Conservation (phyloP, 805 yeast species). For the Ascoidea asiatica region DNA sequence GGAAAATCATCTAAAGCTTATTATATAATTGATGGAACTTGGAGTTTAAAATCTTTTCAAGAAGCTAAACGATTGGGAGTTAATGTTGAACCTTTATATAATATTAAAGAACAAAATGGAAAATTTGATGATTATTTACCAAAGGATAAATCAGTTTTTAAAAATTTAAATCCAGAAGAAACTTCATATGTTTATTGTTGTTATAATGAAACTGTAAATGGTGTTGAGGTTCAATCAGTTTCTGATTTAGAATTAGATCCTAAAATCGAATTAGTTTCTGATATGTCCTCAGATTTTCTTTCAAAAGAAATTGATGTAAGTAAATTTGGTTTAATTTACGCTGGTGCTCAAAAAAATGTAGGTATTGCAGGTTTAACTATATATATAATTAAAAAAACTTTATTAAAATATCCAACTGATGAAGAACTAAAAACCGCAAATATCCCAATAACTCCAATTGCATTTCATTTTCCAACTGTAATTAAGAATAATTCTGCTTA, state of each 20-base stretch:
- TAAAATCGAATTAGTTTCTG: slow-evolving; percentile 77
- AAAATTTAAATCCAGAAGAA: slow-evolving; percentile 35
- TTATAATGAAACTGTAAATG: slow-evolving; percentile 96
- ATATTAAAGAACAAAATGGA: slow-evolving; percentile 42
- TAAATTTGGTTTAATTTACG: slow-evolving; percentile 81
- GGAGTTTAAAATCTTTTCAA: slow-evolving; percentile 83
- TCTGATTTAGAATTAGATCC: slow-evolving; percentile 39
- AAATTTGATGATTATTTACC: slow-evolving; percentile 59
- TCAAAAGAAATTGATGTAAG: slow-evolving; percentile 71
- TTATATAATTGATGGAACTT: slow-evolving; percentile 81
- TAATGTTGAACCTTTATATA: slow-evolving; percentile 54
- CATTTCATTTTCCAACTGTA: slow-evolving; percentile 75
- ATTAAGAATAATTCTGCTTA: slow-evolving; percentile 85
- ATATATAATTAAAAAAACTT: slow-evolving; percentile 74
- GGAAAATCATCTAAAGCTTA: slow-evolving; percentile 59
- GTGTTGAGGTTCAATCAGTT: slow-evolving; percentile 59
- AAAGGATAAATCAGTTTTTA: slow-evolving; percentile 48
- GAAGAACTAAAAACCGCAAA: slow-evolving; percentile 43
- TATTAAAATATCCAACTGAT: slow-evolving; percentile 55
- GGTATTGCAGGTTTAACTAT: slow-evolving; percentile 94
- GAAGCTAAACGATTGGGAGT: slow-evolving; percentile 81
- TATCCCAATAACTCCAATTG: slow-evolving; percentile 79
- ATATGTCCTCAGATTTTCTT: slow-evolving; percentile 86
- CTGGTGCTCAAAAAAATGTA: slow-evolving; percentile 97
- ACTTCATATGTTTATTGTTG: slow-evolving; percentile 82